Evolutionary conservation across 1,139 yeast species (phyloP), one percentile per base, ranked within the genome.

Genomic region (Zygoascus sp.): DNA sequence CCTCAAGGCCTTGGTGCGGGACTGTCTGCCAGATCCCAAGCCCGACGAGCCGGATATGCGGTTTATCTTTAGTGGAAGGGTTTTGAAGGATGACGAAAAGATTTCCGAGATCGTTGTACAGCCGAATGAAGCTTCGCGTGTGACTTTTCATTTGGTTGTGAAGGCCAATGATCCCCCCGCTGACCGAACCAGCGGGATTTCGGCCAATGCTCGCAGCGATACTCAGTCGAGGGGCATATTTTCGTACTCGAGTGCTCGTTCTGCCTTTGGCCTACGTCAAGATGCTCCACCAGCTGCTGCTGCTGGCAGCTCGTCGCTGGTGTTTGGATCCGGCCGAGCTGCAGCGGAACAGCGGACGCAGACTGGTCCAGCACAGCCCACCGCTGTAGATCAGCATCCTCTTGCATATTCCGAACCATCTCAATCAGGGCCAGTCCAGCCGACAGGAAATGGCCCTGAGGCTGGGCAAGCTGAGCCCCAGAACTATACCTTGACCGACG

Each of bases 61-160:
- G 2, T 40, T 50, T 15, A 49, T 49, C 16, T 50, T 44, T 30
- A 35, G 50, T 9, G 53, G 53, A 15, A 40, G 43, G 22, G 39
- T 49, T 3, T 27, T 50, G 20, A 46, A 40, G 13, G 45, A 50
- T 40, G 45, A 42, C 20, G 46, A 46, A 40, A 37, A 39, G 16
- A 37, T 50, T 23, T 20, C 38, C 11, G 28, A 16, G 6, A 27
- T 30, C 28, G 25, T 46, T 19, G 45, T 45, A 5, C 35, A 39
- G 2, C 42, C 34, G 8, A 32, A 44, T 28, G 22, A 21, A n/a
- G 35, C 37, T 13, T 37, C 15, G 2, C 41, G 34, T 5, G 42
- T 46, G 21, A 50, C 51, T 6, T 50, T 50, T 30, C 53, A 50
- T 36, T 28, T 48, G 44, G 51, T 50, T 7, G 28, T 50, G 22